Conservation (phyloP, 2,329 filamentous ascomycete genomes). For the Fusarium napiforme region DNA sequence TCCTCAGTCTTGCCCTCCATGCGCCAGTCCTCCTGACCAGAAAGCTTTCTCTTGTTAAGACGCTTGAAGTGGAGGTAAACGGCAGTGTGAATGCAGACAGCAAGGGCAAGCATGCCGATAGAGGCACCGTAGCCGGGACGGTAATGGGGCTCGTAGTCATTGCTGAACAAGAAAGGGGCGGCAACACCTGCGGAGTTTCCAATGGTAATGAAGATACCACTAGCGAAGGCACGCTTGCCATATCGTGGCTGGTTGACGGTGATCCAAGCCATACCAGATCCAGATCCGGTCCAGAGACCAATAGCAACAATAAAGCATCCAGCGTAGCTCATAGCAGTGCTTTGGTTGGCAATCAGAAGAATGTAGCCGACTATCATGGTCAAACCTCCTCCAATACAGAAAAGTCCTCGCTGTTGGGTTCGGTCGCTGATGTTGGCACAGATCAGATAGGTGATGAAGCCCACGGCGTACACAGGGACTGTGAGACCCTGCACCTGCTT, state of each 20-base stretch:
- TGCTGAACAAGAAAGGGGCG: conserved; percentile 66
- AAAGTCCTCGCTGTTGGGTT: conserved; percentile 66
- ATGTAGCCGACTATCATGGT: conserved; percentile 67
- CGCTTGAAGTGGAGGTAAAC: conserved; percentile 47
- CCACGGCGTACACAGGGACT: conserved; percentile 73
- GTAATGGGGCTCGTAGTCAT: conserved; percentile 56
- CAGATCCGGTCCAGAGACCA: conserved; percentile 59
- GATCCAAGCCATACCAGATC: conserved; percentile 54
- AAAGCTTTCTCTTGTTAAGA: conserved; percentile 51
- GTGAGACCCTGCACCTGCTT: conserved; percentile 73
- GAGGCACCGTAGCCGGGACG: conserved; percentile 63
- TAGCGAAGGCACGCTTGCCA: conserved; percentile 71
- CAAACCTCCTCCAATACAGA: conserved; percentile 61
- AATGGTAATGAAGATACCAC: conserved; percentile 69
- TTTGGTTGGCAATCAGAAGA: conserved; percentile 65
- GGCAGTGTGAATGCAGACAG: conserved; percentile 44
- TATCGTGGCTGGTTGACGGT: conserved; percentile 71
- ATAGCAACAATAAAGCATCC: conserved; percentile 71
- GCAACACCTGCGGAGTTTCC: conserved; percentile 73
- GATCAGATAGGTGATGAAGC: conserved; percentile 69
- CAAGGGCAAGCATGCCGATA: conserved; percentile 57
- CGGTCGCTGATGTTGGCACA: conserved; percentile 68
- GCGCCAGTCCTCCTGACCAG: conserved; percentile 53
- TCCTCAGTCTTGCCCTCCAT: conserved; percentile 54
- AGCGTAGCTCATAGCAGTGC: conserved; percentile 69